Evolutionary conservation across 441 rosid species (phyloP).

Genomic region (Corymbia citriodora): DNA sequence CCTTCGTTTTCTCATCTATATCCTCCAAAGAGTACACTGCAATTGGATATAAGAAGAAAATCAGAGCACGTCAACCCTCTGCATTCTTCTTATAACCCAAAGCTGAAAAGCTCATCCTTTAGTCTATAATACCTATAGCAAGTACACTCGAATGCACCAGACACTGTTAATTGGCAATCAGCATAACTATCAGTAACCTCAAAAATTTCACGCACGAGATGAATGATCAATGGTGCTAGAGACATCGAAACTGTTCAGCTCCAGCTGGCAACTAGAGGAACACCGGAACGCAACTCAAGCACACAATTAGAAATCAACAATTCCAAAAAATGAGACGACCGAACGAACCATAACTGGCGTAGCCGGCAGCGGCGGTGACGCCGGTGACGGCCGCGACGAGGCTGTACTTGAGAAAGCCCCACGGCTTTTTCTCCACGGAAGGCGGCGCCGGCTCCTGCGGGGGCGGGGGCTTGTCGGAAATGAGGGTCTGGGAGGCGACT

Average conservation of each 20-base stretch:
- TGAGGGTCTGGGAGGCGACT: slow-evolving; percentile 32
- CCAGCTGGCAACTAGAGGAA: not conserved
- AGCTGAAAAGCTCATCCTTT: not conserved
- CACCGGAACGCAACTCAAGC: not conserved
- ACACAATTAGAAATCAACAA: not conserved
- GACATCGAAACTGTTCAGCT: not conserved
- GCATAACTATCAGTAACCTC: not conserved
- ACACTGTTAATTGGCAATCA: not conserved
- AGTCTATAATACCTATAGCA: not conserved
- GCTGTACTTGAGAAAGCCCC: slow-evolving; percentile 50
- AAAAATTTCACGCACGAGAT: not conserved
- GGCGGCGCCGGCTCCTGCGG: slow-evolving; percentile 19
- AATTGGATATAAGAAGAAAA: not conserved
- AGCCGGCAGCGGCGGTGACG: slow-evolving; percentile 46
- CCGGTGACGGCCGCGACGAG: slow-evolving; percentile 55
- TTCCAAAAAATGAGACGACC: not conserved
- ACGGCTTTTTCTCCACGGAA: slow-evolving; percentile 26
- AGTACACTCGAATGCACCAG: not conserved
- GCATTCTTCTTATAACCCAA: not conserved
- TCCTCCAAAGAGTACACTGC: slow-evolving; percentile 72
- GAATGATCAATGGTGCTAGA: not conserved
- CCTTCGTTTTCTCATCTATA: slow-evolving; percentile 62
- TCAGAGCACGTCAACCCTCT: not conserved
- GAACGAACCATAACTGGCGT: slow-evolving; percentile 59
- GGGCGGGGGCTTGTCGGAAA: slow-evolving; percentile 33